These are phyloP conservation scores for Gracilaria caudata DNA, from an alignment of 23 red algal species.

Conservation along the genomic window DNA sequence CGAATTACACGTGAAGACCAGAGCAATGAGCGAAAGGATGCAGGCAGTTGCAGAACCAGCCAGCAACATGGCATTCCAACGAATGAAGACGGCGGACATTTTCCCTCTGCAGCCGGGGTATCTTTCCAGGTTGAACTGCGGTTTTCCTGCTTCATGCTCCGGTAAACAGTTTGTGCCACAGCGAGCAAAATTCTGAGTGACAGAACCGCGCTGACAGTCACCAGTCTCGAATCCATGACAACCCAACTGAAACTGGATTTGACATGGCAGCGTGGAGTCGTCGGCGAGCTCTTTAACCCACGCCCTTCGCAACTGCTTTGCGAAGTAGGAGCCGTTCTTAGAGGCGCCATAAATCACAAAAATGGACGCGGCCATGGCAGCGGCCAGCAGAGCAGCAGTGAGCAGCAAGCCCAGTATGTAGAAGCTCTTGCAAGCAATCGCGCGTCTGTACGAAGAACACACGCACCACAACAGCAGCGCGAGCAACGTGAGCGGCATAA, in stretches of 20 bases:
- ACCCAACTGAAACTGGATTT: constrained; percentile 45
- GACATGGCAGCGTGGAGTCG: constrained; percentile 49
- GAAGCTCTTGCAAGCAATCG: constrained; percentile 31
- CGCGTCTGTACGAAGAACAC: constrained; percentile 21
- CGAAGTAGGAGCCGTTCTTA: constrained; percentile 25
- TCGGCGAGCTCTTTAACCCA: constrained; percentile 25
- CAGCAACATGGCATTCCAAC: constrained; percentile 62
- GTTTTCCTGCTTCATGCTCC: constrained; percentile 31
- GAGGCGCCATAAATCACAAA: constrained; percentile 60
- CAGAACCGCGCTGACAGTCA: constrained; percentile 46
- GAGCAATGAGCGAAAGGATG: constrained; percentile 49
- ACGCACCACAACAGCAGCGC: constrained; percentile 43
- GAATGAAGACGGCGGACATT: constrained; percentile 53
- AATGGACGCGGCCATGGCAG: constrained; percentile 49
- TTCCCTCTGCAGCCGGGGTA: constrained; percentile 48
- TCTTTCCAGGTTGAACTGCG: constrained; percentile 33
- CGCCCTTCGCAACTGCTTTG: constrained; percentile 18
- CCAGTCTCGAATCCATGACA: constrained; percentile 61
- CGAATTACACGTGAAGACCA: constrained; percentile 54
- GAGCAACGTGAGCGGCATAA: constrained; percentile 26
- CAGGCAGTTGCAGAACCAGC: constrained; percentile 45
- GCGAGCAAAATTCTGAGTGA: constrained; percentile 51
- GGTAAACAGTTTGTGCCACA: constrained; percentile 56
- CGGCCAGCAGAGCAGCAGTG: constrained; percentile 16
- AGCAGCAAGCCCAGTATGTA: constrained; percentile 26